Base-by-base conservation (phyloP, 164 flowering plant genomes). In the Dillenia suffruticosa region DNA sequence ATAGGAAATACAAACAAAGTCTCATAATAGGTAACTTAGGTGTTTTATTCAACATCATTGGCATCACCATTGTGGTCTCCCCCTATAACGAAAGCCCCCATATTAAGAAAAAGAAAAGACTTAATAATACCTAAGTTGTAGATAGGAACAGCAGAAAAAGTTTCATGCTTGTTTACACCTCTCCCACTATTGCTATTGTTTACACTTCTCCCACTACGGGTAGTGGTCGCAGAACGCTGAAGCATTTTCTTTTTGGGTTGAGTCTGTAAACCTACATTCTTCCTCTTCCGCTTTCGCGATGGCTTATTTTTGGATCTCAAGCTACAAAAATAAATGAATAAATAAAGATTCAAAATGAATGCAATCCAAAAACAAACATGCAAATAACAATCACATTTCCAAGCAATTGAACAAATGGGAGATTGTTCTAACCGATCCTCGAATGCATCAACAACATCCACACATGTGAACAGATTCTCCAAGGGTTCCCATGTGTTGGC, bases 401-500 rank as follows among this genome's bases (percentile, higher is more conserved):
- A 32, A 5, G 40, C 40, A 32, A 32, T 32, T 32, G n/a, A 24
- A 32, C 40, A 24, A 19, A 44, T 13, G 48, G 16, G 4, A 19
- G 43, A 48, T 32, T 6, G 40, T 6, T 32, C 40, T 51, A 24
- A 88, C 98, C 92, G 84, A 58, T 84, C 85, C 71, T 94, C 97
- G 70, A 82, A 94, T 51, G 96, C 90, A 22, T 88, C 97, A 44
- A 95, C 81, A 12, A 95, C 70, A 72, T 95, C 99, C 1, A 75
- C 67, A 68, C 92, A 84, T 12, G 85, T 49, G 61, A 72, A 70
- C 54, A 95, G 78, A 72, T 95, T 92, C 70, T 90, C 94, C 10
- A 82, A 54, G 22, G 99, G 99, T 77, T 95, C 99, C 99, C 99
- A 95, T 0, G 99, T 95, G 69, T 92, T 95, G 12, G 89, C 86